A percentile compares a stretch with the other conserved stretches of the same genome.
phyloP scores from a whole-genome alignment of 192 early-diverging fungal species.

The Coemansia sp. region DNA sequence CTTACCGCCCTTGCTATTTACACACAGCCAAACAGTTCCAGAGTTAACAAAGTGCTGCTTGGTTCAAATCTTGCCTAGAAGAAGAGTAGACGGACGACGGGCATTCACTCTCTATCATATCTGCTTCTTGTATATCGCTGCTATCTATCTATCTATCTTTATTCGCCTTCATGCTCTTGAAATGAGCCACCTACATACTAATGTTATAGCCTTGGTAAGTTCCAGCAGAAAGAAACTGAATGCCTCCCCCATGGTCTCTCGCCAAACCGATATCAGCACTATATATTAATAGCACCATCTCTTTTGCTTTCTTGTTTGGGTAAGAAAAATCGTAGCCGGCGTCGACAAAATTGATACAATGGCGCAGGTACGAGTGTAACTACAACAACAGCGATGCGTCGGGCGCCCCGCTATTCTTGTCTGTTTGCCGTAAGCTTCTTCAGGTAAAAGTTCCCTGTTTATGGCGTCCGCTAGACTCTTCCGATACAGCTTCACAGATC shows the following conservation, averaged over 20 bases:
- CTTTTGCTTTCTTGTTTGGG: neutral
- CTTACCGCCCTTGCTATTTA: neutral
- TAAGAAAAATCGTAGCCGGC: conserved; percentile 19
- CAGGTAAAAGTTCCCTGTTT: conserved; percentile 43
- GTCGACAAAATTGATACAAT: conserved; percentile 32
- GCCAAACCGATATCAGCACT: too few relatives aligned
- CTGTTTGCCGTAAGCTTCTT: conserved; percentile 33
- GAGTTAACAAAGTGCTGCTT: neutral
- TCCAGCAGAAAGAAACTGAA: neutral
- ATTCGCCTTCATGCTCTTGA: conserved; percentile 7
- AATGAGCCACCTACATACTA: conserved; percentile 51
- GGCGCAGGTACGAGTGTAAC: conserved; percentile 39
- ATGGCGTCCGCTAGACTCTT: conserved; percentile 26
- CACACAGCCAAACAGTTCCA: neutral
- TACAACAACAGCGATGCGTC: conserved; percentile 1
- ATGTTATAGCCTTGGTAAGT: conserved; percentile 53
- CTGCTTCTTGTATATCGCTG: conserved; percentile 6
- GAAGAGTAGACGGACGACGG: neutral
- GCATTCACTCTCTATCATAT: neutral
- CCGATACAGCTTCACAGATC: conserved; percentile 7
- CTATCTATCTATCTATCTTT: neutral
- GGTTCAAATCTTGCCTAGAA: neutral
- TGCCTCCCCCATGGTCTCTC: too few relatives aligned
- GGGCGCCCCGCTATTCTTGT: conserved; percentile 17
- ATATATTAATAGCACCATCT: neutral